phyloP scores from a whole-genome alignment of 164 flowering plant genomes.

The Chimonanthus salicifolius region DNA sequence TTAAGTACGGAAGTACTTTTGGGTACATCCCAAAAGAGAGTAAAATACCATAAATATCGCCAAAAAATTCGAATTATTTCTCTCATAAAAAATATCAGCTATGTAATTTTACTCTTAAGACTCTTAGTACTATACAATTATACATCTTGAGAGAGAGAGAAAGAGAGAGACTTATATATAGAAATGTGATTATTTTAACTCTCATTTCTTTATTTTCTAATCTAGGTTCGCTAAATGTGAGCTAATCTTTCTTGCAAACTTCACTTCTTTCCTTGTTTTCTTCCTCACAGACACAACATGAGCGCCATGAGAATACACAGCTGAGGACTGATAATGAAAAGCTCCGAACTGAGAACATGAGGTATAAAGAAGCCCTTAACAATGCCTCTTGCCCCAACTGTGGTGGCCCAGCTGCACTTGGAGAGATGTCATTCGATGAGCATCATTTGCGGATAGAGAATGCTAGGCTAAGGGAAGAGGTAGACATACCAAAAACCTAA shows the following conservation, averaged over 20 bases:
- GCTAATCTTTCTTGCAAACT: not conserved
- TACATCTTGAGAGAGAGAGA: too few species aligned
- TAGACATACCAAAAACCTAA: constrained; percentile 1
- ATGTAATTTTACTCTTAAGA: not conserved
- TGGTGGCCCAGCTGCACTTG: constrained; percentile 69
- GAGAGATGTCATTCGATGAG: constrained; percentile 81
- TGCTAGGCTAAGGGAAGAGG: constrained; percentile 82
- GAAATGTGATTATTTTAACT: not conserved
- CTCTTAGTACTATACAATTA: too few species aligned
- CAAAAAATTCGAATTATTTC: too few species aligned
- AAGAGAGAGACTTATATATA: too few species aligned
- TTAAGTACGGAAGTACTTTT: too few species aligned
- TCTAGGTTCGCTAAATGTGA: not conserved
- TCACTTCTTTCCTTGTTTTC: not conserved
- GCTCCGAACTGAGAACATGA: constrained; percentile 70
- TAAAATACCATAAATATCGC: too few species aligned
- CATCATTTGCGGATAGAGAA: constrained; percentile 74
- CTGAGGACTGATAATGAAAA: constrained; percentile 70
- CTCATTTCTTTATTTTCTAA: not conserved
- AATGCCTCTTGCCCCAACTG: constrained; percentile 73
- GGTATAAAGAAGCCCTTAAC: constrained; percentile 68
- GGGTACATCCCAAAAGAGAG: too few species aligned
- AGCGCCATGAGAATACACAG: constrained; percentile 70
- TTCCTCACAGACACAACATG: constrained; percentile 58
- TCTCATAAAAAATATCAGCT: not conserved